Percentiles rank a stretch among this genome's conserved stretches.
These are phyloP conservation scores for Aureobasidium sp. DNA, from an alignment of 2,329 filamentous ascomycete genomes.

Conservation along the genomic window DNA sequence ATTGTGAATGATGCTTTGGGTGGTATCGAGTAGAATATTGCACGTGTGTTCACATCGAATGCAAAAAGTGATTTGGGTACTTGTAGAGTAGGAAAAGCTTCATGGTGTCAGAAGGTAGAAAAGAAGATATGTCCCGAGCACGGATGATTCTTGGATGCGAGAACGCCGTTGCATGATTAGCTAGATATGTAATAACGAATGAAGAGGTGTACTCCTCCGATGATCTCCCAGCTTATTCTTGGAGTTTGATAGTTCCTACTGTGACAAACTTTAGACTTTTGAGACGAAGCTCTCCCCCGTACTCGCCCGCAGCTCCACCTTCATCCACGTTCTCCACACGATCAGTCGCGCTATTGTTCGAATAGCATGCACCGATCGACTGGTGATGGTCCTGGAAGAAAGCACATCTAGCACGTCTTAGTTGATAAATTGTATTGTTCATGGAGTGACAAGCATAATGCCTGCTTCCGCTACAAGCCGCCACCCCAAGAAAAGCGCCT, in stretches of 20 bases:
- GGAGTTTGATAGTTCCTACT: too few relatives aligned
- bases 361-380: too few relatives aligned
- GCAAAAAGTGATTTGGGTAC: background rate
- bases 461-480: background rate
- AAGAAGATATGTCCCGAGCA: background rate
- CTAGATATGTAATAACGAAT: background rate
- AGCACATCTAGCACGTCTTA: too few relatives aligned
- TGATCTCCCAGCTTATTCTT: too few relatives aligned
- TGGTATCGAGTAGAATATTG: background rate
- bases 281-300: too few relatives aligned
- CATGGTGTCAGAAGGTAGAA: background rate
- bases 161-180: background rate
- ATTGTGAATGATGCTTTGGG: conserved; percentile 57
- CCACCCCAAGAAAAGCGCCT: background rate
- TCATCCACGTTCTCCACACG: background rate
- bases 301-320: background rate
- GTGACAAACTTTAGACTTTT: too few relatives aligned
- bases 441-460: background rate
- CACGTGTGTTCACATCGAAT: background rate
- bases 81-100: background rate
- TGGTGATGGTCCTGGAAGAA: too few relatives aligned
- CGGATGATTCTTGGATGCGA: background rate
- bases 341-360: too few relatives aligned
- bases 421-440: too few relatives aligned
- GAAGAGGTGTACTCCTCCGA: too few relatives aligned